Evolutionary conservation across 495 filamentous ascomycete species (phyloP), one percentile per base, ranked within the genome.

Genomic region (Talaromyces liani): DNA sequence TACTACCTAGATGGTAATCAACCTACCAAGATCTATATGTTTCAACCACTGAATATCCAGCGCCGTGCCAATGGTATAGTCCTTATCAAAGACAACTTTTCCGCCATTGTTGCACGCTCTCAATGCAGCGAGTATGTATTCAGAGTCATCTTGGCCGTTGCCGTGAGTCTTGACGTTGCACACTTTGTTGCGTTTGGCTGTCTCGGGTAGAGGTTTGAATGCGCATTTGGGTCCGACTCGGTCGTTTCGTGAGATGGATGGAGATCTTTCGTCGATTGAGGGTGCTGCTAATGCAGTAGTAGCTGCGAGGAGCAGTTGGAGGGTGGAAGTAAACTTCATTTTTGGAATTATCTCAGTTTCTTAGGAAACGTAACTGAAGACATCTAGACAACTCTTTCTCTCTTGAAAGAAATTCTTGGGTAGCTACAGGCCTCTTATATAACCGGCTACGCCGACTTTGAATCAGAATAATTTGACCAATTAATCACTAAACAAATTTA

Each of bases 101-200:
- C 86, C 88, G 18, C 87, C 88, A 69, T 87, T 75, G 68, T 90
- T 90, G 72, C 87, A 90, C 25, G 79, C 65, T 41, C 85, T 76
- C 51, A 88, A 68, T 4, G 87, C 85, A 0, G 75, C 68, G 3
- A 89, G 72, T 58, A 91, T 84, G 58, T 81, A 74, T 4, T 72
- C 63, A 10, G 87, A 83, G 63, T 89, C 87, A 62, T 91, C 87
- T 7, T 70, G 72, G 1, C 81, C 74, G 31, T 84, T 69, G 25
- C 75, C 79, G 58, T 75, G 58, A 41, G 54, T 68, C 22, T 65
- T 61, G 12, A 78, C 75, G 65, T 74, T 68, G 65, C 77, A 79
- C 20, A 71, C 73, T 58, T 69, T 73, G 27, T 49, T 69, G 24
- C 75, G 67, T 4, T 63, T 55, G 2, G 65, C 67, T 27, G 70